A percentile compares a stretch with the other conserved stretches of the same genome.
phyloP scores from a whole-genome alignment of 495 filamentous ascomycete genomes.

The Parathielavia appendiculata region DNA sequence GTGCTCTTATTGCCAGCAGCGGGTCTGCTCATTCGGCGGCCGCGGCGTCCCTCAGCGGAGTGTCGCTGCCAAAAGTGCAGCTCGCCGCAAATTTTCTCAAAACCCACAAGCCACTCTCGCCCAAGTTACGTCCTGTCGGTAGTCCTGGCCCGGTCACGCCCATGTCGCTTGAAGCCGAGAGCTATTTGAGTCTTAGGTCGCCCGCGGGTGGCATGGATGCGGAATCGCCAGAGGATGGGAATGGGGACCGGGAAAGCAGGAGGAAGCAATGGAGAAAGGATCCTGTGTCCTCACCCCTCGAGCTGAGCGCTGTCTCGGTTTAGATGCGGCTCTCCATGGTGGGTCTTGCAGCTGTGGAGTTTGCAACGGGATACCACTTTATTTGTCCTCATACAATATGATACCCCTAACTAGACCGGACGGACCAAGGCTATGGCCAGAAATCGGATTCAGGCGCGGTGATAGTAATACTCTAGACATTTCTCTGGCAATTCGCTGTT shows the following conservation, averaged over 20 bases:
- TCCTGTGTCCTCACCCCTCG: not conserved
- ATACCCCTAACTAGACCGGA: not conserved
- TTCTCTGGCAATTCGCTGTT: not conserved
- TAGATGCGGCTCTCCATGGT: not conserved
- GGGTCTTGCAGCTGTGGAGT: not conserved
- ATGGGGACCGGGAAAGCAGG: not conserved
- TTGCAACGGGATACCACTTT: not conserved
- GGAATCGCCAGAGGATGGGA: not conserved
- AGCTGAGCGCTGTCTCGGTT: not conserved
- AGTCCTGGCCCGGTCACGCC: conserved; percentile 77
- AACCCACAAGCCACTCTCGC: conserved; percentile 53
- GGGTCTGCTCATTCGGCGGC: conserved; percentile 6
- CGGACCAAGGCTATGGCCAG: not conserved
- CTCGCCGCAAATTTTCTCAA: conserved; percentile 18
- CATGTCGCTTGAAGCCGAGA: conserved; percentile 57
- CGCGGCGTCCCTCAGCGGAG: not conserved
- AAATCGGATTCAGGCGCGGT: not conserved
- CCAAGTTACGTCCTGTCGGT: conserved; percentile 61
- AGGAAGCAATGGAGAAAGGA: conserved; percentile 2
- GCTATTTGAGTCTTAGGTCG: conserved; percentile 48
- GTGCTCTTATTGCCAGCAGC: conserved; percentile 33
- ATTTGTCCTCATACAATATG: not conserved
- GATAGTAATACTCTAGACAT: not conserved
- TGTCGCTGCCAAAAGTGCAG: not conserved
- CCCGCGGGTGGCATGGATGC: not conserved